Conservation (phyloP, 2,329 filamentous ascomycete genomes). For the Dothiorella sarmentorum region DNA sequence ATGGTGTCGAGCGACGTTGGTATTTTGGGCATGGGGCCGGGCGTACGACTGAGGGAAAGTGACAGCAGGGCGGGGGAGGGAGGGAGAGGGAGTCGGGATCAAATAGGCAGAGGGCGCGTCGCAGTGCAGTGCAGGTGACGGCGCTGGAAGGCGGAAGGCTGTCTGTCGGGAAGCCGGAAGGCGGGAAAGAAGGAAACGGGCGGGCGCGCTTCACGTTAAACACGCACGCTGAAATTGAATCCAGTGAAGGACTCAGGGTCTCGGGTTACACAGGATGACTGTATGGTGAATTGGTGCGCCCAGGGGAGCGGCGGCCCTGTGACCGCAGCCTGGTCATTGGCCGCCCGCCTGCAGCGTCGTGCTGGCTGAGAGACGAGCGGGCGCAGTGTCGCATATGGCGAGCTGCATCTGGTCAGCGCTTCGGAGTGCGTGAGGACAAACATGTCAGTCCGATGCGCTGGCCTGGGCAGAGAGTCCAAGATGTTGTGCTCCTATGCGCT, state of each 20-base stretch:
- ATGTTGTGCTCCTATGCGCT: not conserved
- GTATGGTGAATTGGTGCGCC: not conserved
- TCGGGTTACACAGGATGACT: not conserved
- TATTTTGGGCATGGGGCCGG: conserved; percentile 10
- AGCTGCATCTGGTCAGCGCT: not conserved
- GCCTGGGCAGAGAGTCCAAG: not conserved
- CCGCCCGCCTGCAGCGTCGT: not conserved
- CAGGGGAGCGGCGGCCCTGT: not conserved
- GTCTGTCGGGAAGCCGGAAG: not conserved
- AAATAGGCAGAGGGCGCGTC: not conserved
- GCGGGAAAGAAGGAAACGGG: not conserved
- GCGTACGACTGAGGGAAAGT: not conserved
- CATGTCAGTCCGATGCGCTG: not conserved
- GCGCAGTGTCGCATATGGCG: not conserved
- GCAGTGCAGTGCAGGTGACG: no score
- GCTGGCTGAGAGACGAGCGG: not conserved
- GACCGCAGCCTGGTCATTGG: not conserved
- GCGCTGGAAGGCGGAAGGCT: not conserved
- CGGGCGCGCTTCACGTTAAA: not conserved
- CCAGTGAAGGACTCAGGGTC: not conserved
- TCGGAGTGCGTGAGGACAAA: not conserved
- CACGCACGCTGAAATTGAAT: not conserved
- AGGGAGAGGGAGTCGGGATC: not conserved
- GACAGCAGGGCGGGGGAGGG: not conserved
- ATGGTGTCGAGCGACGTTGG: not conserved